Conservation (phyloP, 1,284 basidiomycete species). For the Tilletia caries region DNA sequence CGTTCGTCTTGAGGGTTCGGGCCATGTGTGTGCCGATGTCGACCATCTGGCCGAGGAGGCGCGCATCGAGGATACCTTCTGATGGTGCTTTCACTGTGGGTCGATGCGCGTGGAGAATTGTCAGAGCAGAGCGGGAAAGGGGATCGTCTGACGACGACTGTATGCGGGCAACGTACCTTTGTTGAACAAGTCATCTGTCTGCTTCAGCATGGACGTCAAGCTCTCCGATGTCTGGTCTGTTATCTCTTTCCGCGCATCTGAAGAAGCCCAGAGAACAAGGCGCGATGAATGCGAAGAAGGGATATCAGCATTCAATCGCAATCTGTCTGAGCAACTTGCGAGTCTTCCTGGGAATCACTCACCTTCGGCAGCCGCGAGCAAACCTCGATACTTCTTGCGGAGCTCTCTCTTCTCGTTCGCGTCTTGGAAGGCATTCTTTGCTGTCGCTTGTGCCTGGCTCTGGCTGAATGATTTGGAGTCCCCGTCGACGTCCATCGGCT, state of each 20-base stretch:
- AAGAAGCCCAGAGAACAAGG: not conserved
- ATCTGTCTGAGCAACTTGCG: no score
- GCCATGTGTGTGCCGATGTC: slow-evolving; percentile 46
- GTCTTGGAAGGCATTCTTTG: slow-evolving; percentile 19
- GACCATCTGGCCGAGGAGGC: slow-evolving; percentile 36
- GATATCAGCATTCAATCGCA: no score
- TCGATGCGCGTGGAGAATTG: not conserved
- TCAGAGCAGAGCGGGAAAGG: not conserved
- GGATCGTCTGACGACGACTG: not conserved
- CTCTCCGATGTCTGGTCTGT: slow-evolving; percentile 18
- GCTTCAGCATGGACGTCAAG: slow-evolving; percentile 20
- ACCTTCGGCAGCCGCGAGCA: slow-evolving; percentile 34
- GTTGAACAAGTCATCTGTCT: slow-evolving; percentile 24
- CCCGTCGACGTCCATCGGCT: not conserved
- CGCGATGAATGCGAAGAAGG: not conserved
- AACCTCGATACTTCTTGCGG: slow-evolving; percentile 33
- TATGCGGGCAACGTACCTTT: slow-evolving; percentile 21
- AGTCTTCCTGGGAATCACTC: slow-evolving; percentile 9
- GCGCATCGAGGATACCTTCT: slow-evolving; percentile 43
- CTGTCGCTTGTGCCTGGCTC: not conserved
- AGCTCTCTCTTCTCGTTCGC: slow-evolving; percentile 31
- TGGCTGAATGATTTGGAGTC: slow-evolving; percentile 8
- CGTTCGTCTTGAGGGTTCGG: slow-evolving; percentile 40
- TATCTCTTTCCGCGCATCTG: slow-evolving; percentile 25
- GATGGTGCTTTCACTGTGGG: slow-evolving; percentile 32